Percentiles rank a stretch among this genome's conserved stretches.
Conservation (phyloP, 768 basidiomycete genomes). For the Leccinum ochraceum region DNA sequence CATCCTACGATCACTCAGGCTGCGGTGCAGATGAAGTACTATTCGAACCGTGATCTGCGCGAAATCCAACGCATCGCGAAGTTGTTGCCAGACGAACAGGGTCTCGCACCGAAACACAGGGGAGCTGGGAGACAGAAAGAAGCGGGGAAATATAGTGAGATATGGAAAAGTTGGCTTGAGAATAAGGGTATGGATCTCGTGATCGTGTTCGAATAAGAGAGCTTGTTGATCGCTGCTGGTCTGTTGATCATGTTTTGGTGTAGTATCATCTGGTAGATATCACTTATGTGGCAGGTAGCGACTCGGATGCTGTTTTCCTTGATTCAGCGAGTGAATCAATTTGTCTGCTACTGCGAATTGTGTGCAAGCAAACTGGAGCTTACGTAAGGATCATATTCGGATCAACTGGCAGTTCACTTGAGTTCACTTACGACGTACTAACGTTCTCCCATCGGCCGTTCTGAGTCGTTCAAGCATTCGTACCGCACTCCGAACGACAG, state of each 20-base stretch:
- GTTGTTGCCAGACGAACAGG: constrained; percentile 38
- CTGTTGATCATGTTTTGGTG: neutral
- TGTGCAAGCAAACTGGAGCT: too few relatives aligned
- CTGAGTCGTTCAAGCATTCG: neutral
- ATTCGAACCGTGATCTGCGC: constrained; percentile 39
- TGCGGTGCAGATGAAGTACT: constrained; percentile 33
- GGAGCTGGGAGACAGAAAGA: constrained; percentile 11
- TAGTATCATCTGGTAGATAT: neutral
- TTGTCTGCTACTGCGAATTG: too few relatives aligned
- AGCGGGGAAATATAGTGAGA: constrained; percentile 32
- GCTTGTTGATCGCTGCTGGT: neutral
- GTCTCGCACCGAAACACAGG: constrained; percentile 26
- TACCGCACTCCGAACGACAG: too few relatives aligned
- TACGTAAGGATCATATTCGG: too few relatives aligned
- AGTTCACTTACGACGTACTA: too few relatives aligned
- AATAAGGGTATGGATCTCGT: constrained; percentile 36
- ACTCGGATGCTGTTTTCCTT: neutral
- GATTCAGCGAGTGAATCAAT: too few relatives aligned
- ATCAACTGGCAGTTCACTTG: too few relatives aligned
- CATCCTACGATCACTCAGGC: constrained; percentile 40
- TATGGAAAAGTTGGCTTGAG: constrained; percentile 43
- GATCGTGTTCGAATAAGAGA: constrained; percentile 34
- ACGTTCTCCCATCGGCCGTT: too few relatives aligned
- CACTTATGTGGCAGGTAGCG: neutral
- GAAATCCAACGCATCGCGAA: constrained; percentile 45